These are phyloP conservation scores for Ogataea paradorogensis DNA, from an alignment of 805 yeast species.

Conservation along the genomic window DNA sequence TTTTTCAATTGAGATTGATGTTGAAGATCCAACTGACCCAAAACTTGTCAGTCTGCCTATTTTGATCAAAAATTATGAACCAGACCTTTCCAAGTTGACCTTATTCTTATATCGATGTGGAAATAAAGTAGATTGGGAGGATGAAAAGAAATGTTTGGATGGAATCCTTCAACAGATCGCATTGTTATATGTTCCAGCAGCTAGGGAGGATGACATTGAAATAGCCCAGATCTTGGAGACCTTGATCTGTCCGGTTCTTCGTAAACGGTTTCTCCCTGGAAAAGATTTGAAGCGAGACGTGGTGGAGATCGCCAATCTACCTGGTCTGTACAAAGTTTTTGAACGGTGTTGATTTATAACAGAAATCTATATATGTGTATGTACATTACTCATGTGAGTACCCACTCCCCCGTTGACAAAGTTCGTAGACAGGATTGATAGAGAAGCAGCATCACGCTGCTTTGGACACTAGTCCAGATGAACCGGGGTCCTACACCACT, in stretches of 20 bases:
- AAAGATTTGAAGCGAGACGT: conserved; percentile 48
- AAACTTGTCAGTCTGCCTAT: conserved; percentile 60
- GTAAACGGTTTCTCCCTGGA: conserved; percentile 69
- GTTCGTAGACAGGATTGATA: conserved; percentile 75
- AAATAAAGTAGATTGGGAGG: conserved; percentile 55
- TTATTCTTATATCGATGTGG: conserved; percentile 63
- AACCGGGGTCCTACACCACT: conserved; percentile 96
- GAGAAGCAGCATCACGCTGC: conserved; percentile 86
- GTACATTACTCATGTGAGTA: conserved; percentile 11
- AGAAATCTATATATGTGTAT: neutral
- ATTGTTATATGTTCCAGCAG: conserved; percentile 62
- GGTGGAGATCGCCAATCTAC: conserved; percentile 84
- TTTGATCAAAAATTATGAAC: conserved; percentile 59
- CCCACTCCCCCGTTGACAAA: conserved; percentile 32
- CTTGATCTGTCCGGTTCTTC: conserved; percentile 54
- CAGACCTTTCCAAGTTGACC: conserved; percentile 63
- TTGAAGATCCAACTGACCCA: conserved; percentile 33
- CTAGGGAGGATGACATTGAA: conserved; percentile 30
- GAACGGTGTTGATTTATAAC: conserved; percentile 66
- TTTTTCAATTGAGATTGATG: conserved; percentile 51
- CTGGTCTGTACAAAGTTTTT: conserved; percentile 87
- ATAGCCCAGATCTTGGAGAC: conserved; percentile 47
- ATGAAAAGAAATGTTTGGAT: conserved; percentile 66
- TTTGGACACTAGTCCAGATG: conserved; percentile 94
- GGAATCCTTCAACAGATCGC: conserved; percentile 70